Conservation (phyloP, 2,329 filamentous ascomycete genomes). For the Rachicladosporium sp. region DNA sequence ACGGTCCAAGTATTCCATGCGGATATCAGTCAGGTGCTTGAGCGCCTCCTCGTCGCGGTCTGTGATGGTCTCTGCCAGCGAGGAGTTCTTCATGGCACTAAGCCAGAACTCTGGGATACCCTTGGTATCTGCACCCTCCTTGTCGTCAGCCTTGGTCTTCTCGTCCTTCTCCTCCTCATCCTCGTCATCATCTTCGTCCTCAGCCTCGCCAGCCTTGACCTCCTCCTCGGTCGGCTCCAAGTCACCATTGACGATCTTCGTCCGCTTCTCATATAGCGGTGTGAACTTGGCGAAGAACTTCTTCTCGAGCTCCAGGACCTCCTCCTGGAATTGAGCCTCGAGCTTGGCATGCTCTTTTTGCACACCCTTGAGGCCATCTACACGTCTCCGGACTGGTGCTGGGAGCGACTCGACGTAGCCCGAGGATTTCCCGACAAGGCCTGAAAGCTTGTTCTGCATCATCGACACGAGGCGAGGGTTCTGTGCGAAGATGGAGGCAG, state of each 20-base stretch:
- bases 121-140: conserved; percentile 45
- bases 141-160: conserved; percentile 41
- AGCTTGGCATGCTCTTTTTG: conserved; percentile 98
- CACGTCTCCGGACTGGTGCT: conserved; percentile 75
- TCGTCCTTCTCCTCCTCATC: conserved; percentile 40
- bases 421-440: conserved; percentile 85
- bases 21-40: conserved; percentile 79
- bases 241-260: conserved; percentile 79
- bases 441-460: conserved; percentile 93
- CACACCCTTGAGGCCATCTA: conserved; percentile 90
- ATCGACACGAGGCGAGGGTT: conserved; percentile 91
- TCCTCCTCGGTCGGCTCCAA: conserved; percentile 79
- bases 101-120: conserved; percentile 99
- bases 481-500: conserved; percentile 86
- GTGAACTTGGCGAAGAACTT: conserved; percentile 99
- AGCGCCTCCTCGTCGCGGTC: conserved; percentile 91
- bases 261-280: conserved; percentile 89
- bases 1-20: conserved; percentile 98
- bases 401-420: conserved; percentile 97
- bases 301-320: conserved; percentile 96
- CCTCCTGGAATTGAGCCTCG: conserved; percentile 96
- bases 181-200: conserved; percentile 56
- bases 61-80: conserved; percentile 95
- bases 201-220: conserved; percentile 72
- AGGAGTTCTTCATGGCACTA: conserved; percentile 99